These are phyloP conservation scores for Eudorina sp. DNA, from an alignment of 139 green algal species.

Conservation along the genomic window DNA sequence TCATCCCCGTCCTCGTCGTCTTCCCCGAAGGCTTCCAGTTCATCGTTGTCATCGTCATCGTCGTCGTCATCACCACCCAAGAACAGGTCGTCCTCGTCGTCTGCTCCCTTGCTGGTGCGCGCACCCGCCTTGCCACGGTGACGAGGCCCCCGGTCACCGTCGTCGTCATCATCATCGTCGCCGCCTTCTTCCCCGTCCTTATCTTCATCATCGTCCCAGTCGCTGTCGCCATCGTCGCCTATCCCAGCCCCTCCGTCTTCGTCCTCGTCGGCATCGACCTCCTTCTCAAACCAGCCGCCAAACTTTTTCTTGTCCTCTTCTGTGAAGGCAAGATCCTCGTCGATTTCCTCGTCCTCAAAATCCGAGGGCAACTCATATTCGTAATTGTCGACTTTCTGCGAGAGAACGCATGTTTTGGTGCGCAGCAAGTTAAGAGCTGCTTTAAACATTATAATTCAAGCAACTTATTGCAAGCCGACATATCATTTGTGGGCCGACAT, in stretches of 20 bases:
- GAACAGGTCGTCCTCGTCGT: constrained; percentile 48
- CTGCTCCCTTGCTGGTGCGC: no score
- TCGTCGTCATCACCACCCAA: constrained; percentile 60
- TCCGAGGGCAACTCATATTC: constrained; percentile 91
- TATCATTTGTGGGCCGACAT: background rate
- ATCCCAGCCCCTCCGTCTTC: constrained; percentile 52
- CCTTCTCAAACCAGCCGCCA: constrained; percentile 77
- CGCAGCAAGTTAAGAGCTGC: no score
- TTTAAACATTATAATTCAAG: background rate
- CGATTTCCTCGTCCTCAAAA: constrained; percentile 97
- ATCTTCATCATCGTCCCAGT: constrained; percentile 39
- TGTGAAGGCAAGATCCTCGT: constrained; percentile 94
- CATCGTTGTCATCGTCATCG: constrained; percentile 53
- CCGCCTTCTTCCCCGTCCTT: constrained; percentile 44
- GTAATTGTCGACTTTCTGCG: constrained; percentile 89
- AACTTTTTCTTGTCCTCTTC: constrained; percentile 88
- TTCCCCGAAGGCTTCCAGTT: background rate
- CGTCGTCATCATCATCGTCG: constrained; percentile 6
- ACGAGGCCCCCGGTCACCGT: background rate
- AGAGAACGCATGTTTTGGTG: background rate
- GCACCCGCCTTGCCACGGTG: no score
- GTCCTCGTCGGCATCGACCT: constrained; percentile 55
- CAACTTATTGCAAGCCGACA: background rate
- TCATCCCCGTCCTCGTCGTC: constrained; percentile 52
- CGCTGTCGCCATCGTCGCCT: constrained; percentile 62